Percentiles rank a stretch among this genome's conserved stretches.
These are phyloP conservation scores for Eragrostis tef DNA, from an alignment of 202 grass and related monocot species.

Conservation along the genomic window DNA sequence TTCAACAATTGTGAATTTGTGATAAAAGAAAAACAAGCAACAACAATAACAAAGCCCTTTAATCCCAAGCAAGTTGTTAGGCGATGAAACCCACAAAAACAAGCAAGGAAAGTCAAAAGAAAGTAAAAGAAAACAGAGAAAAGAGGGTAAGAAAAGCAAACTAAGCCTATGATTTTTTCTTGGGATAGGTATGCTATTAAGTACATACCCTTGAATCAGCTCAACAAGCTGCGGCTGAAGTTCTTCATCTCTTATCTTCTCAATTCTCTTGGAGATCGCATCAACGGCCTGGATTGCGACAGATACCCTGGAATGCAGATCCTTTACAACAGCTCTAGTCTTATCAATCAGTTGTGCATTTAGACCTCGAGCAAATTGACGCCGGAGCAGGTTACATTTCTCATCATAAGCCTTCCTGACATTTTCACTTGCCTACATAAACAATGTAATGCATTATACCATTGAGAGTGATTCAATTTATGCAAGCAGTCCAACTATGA, in stretches of 20 bases:
- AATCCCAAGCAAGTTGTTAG: too few relatives aligned
- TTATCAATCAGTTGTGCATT: constrained; percentile 79
- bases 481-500: not conserved
- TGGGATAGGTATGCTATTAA: not conserved
- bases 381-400: constrained; percentile 77
- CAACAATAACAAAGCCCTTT: too few relatives aligned
- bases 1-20: not conserved
- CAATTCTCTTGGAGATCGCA: constrained; percentile 96
- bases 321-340: constrained; percentile 88
- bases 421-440: constrained; percentile 84
- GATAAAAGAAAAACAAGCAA: not conserved
- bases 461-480: constrained; percentile 13
- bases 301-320: constrained; percentile 86
- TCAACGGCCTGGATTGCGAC: constrained; percentile 92
- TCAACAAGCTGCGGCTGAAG: constrained; percentile 82
- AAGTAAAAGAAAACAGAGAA: too few relatives aligned
- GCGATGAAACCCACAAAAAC: too few relatives aligned
- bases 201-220: constrained; percentile 83
- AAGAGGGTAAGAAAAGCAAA: not conserved
- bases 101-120: too few relatives aligned
- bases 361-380: constrained; percentile 79
- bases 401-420: constrained; percentile 88
- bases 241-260: constrained; percentile 95
- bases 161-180: not conserved
- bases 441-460: constrained; percentile 34